Evolutionary conservation across 345 rosid species (phyloP), one percentile per base, ranked within the genome.

Genomic region (Salix purpurea): DNA sequence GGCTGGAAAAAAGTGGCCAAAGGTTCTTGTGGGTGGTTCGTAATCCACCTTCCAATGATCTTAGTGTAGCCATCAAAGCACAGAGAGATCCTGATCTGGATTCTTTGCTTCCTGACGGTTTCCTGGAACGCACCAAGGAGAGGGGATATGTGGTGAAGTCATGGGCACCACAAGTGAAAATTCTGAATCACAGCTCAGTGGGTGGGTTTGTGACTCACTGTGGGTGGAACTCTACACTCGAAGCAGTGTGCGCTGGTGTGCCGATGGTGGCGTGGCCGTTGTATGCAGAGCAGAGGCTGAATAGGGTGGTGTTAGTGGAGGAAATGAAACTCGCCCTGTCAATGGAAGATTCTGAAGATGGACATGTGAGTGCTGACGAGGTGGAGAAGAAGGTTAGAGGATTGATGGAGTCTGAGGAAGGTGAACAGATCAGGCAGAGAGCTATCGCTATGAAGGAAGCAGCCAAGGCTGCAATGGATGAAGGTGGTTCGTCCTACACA

Each of bases 151-250:
- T 86, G 40, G 80, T 88, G 67, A 83, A 85, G 76, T 80, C 83
- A 3, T 90, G 93, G 91, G 91, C 88, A 0, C 92, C 91, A 1
- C 93, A 91, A 71, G 85, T 87, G 67, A 86, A 77, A 19, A 84
- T 90, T 36, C 69, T 87, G 79, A 86, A 70, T 44, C 91, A 87
- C 37, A 75, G 68, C 12, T 78, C 92, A 0, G 75, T 86, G 0
- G 90, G 91, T 2, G 92, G 92, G 28, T 91, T 91, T 46, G 91
- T 89, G 36, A 90, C 86, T 64, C 93, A 90, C 73, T 84, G 92
- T 42, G 92, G 96, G 9, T 91, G 92, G 93, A 91, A 90, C 75
- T 88, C 93, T 0, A 78, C 83, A 48, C 87, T 91, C 1, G 96
- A 90, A 75, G 81, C 90, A 0, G 80, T 88, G 69, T 74, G 84